A percentile compares a stretch with the other conserved stretches of the same genome.
Evolutionary conservation across 192 early-diverging fungal genomes (phyloP).

Genomic region (Phlyctochytrium planicorne): DNA sequence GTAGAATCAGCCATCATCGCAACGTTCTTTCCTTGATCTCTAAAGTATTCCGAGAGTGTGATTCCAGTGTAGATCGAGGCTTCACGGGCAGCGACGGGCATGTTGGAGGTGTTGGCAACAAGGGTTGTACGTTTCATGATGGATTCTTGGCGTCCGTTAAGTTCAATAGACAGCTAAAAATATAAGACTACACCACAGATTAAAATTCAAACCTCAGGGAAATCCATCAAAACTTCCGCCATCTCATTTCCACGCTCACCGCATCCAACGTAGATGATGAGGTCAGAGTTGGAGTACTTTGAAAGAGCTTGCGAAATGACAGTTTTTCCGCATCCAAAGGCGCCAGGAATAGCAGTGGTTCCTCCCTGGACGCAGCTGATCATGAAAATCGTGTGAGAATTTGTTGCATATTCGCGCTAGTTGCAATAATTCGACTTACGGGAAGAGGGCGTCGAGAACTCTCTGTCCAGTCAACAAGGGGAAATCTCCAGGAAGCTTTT

Average conservation of each 20-base stretch:
- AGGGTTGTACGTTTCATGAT: constrained; percentile 99
- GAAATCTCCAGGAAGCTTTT: constrained; percentile 93
- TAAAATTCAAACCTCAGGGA: constrained; percentile 64
- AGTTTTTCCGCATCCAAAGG: constrained; percentile 99
- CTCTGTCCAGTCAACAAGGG: constrained; percentile 98
- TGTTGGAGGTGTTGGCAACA: constrained; percentile 99
- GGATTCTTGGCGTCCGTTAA: constrained; percentile 93
- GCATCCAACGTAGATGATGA: constrained; percentile 97
- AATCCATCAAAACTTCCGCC: constrained; percentile 99
- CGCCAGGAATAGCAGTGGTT: constrained; percentile 98
- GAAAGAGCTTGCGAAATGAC: constrained; percentile 99
- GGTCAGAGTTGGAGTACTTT: constrained; percentile 99
- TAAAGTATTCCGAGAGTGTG: constrained; percentile 99
- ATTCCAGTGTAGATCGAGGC: constrained; percentile 99
- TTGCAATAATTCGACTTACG: no score
- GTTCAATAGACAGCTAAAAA: constrained; percentile 79
- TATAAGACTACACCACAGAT: constrained; percentile 4
- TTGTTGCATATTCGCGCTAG: no score
- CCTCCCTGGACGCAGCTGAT: constrained; percentile 94
- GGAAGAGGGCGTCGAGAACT: constrained; percentile 98
- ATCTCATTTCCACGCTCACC: constrained; percentile 99
- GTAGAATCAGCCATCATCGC: constrained; percentile 99
- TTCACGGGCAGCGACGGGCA: constrained; percentile 99
- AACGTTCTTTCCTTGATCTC: constrained; percentile 98
- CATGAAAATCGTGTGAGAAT: no score